These are phyloP conservation scores for Aspergillus neotritici DNA, from an alignment of 2,329 filamentous ascomycete species.

Conservation along the genomic window DNA sequence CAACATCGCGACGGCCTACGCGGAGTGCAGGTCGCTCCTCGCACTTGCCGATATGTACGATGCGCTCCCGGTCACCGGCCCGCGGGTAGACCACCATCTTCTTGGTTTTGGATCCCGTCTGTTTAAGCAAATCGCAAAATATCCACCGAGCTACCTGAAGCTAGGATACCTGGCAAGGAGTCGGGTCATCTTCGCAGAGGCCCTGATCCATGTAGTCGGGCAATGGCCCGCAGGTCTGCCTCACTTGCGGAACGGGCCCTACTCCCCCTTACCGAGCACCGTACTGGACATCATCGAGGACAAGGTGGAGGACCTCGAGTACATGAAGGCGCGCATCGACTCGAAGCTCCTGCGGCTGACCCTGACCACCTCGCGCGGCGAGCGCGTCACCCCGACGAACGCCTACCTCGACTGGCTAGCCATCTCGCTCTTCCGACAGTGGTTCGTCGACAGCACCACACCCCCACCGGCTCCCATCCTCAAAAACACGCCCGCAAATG, in stretches of 20 bases:
- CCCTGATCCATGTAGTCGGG: conserved; percentile 86
- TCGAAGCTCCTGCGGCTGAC: conserved; percentile 74
- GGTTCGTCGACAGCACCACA: conserved; percentile 85
- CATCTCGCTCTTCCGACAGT: conserved; percentile 81
- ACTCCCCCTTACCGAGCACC: conserved; percentile 58
- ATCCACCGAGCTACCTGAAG: conserved; percentile 85
- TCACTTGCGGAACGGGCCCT: conserved; percentile 58
- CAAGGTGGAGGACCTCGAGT: conserved; percentile 86
- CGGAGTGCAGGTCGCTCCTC: conserved; percentile 87
- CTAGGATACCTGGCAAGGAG: conserved; percentile 80
- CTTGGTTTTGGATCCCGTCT: conserved; percentile 84
- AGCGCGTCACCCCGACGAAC: conserved; percentile 72
- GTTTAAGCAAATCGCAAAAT: conserved; percentile 96
- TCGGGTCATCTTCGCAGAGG: conserved; percentile 78
- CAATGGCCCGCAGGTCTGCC: conserved; percentile 82
- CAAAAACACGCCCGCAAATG: conserved; percentile 26
- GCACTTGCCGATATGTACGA: conserved; percentile 92
- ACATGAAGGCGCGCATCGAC: conserved; percentile 73
- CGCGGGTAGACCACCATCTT: conserved; percentile 87
- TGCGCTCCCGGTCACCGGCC: conserved; percentile 78
- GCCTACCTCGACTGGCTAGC: conserved; percentile 86
- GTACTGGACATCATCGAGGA: conserved; percentile 89
- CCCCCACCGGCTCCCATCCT: conserved; percentile 55
- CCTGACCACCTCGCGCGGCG: conserved; percentile 71
- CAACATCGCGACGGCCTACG: conserved; percentile 87